Conservation (phyloP, 345 rosid genomes). For the Arabis hirsuta region DNA sequence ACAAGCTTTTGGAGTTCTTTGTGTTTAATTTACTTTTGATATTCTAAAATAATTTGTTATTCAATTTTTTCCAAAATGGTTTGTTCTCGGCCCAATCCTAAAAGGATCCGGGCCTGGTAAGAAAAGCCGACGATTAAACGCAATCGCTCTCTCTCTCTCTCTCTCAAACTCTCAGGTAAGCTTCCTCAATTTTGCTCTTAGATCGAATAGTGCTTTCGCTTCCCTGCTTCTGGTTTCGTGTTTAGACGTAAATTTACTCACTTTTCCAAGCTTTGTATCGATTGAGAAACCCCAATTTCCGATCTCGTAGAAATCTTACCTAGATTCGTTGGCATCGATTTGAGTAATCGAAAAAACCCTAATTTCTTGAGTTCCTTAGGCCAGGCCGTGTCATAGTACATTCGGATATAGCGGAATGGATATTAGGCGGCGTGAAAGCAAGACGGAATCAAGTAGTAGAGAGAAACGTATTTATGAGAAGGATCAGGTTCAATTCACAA, state of each 20-base stretch:
- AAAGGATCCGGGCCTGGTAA: background rate
- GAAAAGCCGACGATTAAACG: background rate
- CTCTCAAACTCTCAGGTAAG: slow-evolving; percentile 28
- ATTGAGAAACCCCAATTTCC: background rate
- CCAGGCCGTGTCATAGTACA: background rate
- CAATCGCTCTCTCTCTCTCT: background rate
- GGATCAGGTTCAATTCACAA: slow-evolving; percentile 49
- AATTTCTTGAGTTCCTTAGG: slow-evolving; percentile 2
- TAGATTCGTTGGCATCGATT: background rate
- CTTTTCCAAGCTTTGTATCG: background rate
- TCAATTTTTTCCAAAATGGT: no score
- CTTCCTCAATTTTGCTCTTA: slow-evolving; percentile 10
- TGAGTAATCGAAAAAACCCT: slow-evolving; percentile 9
- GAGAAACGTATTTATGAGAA: slow-evolving; percentile 50
- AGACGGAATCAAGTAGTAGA: slow-evolving; percentile 49
- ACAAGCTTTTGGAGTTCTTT: no score
- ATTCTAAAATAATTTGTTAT: no score
- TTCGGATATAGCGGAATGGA: slow-evolving; percentile 51
- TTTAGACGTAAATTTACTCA: no score
- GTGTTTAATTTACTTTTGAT: no score
- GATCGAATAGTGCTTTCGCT: slow-evolving; percentile 14
- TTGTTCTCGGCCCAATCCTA: slow-evolving; percentile 16
- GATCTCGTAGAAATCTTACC: background rate
- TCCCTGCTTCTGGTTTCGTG: background rate
- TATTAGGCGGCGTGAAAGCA: slow-evolving; percentile 41